These are phyloP conservation scores for Murraya paniculata DNA, from an alignment of 345 rosid species.

Conservation along the genomic window DNA sequence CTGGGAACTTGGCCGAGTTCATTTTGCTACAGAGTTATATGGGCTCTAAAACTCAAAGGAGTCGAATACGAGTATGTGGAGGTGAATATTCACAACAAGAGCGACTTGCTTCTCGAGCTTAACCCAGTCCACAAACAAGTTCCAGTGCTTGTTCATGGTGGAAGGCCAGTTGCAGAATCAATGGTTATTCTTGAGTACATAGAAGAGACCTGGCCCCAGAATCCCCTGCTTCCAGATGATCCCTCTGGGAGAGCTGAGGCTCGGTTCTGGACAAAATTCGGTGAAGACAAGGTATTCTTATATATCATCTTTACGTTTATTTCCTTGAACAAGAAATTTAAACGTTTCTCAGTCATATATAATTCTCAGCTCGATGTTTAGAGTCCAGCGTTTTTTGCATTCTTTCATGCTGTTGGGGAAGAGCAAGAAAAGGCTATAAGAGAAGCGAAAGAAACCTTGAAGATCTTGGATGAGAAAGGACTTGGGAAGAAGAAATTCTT, in stretches of 20 bases:
- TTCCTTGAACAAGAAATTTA: not conserved
- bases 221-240: constrained; percentile 25
- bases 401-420: constrained; percentile 25
- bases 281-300: constrained; percentile 26
- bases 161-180: constrained; percentile 32
- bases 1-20: constrained; percentile 39
- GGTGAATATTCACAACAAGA: constrained; percentile 31
- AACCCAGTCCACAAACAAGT: constrained; percentile 42
- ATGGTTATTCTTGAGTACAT: constrained; percentile 28
- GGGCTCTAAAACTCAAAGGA: constrained; percentile 38
- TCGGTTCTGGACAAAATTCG: constrained; percentile 34
- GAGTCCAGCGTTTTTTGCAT: constrained; percentile 18
- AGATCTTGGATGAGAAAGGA: constrained; percentile 16
- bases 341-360: not conserved
- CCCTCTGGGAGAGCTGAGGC: constrained; percentile 22
- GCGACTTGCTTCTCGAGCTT: constrained; percentile 27
- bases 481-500: constrained; percentile 29
- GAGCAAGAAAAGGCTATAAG: constrained; percentile 28
- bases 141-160: constrained; percentile 38
- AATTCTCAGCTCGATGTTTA: not conserved
- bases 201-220: constrained; percentile 29
- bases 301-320: not conserved
- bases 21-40: constrained; percentile 26
- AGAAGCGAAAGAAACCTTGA: constrained; percentile 21
- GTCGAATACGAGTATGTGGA: constrained; percentile 29